Evolutionary conservation across 2,329 filamentous ascomycete species (phyloP).

Genomic region (Fusarium acutatum): DNA sequence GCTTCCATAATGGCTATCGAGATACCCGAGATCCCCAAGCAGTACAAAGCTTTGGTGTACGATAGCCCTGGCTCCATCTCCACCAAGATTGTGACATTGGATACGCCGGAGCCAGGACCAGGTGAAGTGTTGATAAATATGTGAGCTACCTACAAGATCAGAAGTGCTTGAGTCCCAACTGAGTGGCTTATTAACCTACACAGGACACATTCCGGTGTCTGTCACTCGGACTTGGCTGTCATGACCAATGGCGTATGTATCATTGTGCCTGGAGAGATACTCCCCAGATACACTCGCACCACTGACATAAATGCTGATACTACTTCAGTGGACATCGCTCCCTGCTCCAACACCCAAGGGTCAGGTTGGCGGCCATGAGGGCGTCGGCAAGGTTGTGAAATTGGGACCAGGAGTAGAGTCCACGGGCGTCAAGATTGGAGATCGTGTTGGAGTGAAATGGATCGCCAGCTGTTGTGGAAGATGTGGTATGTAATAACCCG

Average conservation of each 20-base stretch:
- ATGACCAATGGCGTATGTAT: background rate
- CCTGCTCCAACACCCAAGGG: background rate
- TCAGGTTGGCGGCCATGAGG: background rate
- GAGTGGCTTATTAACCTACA: accelerated
- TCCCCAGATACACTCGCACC: too few species aligned
- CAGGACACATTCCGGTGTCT: background rate
- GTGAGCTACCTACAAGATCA: background rate
- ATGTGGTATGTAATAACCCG: background rate
- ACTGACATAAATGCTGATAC: background rate
- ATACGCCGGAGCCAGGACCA: background rate
- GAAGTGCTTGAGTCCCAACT: accelerated
- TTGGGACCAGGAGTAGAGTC: background rate
- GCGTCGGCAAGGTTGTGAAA: background rate
- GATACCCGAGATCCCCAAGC: background rate
- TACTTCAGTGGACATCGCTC: background rate
- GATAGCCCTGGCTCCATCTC: background rate
- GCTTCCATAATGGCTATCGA: background rate
- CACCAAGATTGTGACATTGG: background rate
- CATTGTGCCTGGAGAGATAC: background rate
- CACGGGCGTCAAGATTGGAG: background rate
- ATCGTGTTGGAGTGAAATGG: background rate
- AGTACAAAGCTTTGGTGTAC: background rate
- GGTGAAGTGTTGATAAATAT: background rate
- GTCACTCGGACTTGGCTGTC: background rate
- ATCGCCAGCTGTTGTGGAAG: background rate